These are phyloP conservation scores for Trypanosoma congolense DNA, from an alignment of 208 protist genomes.

Conservation along the genomic window DNA sequence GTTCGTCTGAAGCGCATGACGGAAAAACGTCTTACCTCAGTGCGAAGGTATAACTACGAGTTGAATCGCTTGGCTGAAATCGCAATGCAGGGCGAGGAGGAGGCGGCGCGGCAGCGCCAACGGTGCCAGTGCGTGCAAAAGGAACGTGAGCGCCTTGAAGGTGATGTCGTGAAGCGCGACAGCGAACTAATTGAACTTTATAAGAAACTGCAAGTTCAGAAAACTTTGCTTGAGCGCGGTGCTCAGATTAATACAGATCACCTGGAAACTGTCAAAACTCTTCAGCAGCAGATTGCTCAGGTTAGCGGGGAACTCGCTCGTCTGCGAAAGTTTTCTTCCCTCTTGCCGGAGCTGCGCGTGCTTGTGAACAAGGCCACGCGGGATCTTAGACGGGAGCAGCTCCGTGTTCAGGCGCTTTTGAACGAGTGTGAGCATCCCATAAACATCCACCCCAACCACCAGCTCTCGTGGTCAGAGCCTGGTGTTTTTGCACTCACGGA, in stretches of 20 bases:
- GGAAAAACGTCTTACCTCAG: constrained; percentile 34
- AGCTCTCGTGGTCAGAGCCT: constrained; percentile 94
- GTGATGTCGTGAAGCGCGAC: constrained; percentile 92
- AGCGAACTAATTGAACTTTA: constrained; percentile 94
- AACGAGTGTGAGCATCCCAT: constrained; percentile 94
- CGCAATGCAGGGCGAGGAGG: constrained; percentile 87
- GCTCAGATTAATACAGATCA: constrained; percentile 92
- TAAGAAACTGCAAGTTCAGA: constrained; percentile 95
- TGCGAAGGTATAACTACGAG: constrained; percentile 61
- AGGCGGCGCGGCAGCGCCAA: constrained; percentile 84
- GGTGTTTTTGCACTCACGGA: constrained; percentile 90
- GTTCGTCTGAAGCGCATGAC: constrained; percentile 26
- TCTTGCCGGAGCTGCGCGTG: constrained; percentile 58
- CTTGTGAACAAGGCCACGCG: constrained; percentile 60
- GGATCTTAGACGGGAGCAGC: constrained; percentile 64
- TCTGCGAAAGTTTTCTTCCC: constrained; percentile 39
- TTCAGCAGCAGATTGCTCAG: constrained; percentile 50
- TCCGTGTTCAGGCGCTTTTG: constrained; percentile 86
- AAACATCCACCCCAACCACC: constrained; percentile 96
- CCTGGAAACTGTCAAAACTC: constrained; percentile 47
- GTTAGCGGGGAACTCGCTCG: constrained; percentile 45
- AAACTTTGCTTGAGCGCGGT: constrained; percentile 90
- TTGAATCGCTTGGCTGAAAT: constrained; percentile 90
- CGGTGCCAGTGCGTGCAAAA: constrained; percentile 90
- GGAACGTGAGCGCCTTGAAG: constrained; percentile 92